Evolutionary conservation across 2,329 filamentous ascomycete genomes (phyloP).

Genomic region (Falciphora oryzae): DNA sequence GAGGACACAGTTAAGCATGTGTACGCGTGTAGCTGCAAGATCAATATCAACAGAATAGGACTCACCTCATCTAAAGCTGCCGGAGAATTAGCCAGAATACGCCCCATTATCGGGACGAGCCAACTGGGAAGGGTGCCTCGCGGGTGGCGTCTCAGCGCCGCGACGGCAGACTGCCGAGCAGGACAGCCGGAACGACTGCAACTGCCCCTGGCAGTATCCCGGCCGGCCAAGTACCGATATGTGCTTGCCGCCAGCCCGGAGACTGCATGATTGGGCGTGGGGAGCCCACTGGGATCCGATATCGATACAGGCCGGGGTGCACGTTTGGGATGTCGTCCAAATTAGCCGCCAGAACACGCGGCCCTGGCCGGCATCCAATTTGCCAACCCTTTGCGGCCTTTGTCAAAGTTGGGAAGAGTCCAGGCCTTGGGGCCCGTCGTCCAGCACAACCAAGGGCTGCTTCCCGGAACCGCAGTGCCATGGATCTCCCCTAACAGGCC

Average conservation of each 20-base stretch:
- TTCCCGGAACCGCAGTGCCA: not conserved
- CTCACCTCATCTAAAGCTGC: not conserved
- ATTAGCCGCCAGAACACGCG: conserved; percentile 4
- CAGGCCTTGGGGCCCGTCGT: not conserved
- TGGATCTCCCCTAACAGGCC: not conserved
- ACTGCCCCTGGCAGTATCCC: not conserved
- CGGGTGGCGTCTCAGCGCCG: not conserved
- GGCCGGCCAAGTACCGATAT: conserved; percentile 1
- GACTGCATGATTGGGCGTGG: not conserved
- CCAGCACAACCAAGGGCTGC: not conserved
- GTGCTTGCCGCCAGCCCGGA: not conserved
- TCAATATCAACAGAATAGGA: not conserved
- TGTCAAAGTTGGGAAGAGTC: not conserved
- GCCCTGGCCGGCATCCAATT: not conserved
- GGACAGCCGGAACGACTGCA: not conserved
- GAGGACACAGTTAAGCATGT: not conserved
- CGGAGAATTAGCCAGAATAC: conserved; percentile 4
- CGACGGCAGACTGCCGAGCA: not conserved
- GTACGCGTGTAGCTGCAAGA: not conserved
- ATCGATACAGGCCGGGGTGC: not conserved
- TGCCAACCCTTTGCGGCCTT: not conserved
- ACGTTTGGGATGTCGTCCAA: not conserved
- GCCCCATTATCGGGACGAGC: not conserved
- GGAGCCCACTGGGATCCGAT: not conserved
- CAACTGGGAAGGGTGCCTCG: not conserved